These are phyloP conservation scores for Fusarium acutatum DNA, from an alignment of 2,329 filamentous ascomycete species.

Conservation along the genomic window DNA sequence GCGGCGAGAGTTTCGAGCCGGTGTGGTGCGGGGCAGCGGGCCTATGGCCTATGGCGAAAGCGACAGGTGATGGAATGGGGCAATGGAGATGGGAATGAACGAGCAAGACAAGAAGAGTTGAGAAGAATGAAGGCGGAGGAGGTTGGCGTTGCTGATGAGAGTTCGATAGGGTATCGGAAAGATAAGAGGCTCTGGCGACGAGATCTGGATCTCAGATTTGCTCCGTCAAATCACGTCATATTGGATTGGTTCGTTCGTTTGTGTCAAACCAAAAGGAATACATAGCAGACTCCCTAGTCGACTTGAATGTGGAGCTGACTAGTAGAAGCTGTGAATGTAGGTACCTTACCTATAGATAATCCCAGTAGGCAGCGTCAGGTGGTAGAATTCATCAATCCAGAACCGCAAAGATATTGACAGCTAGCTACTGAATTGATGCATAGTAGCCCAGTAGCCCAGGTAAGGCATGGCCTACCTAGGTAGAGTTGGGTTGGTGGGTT, in stretches of 20 bases:
- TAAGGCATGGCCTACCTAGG: not conserved
- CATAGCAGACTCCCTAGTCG: not conserved
- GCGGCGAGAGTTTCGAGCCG: constrained; percentile 29
- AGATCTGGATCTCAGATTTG: constrained; percentile 6
- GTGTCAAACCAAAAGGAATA: not conserved
- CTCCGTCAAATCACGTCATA: not conserved
- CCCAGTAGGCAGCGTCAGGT: not conserved
- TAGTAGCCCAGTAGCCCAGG: not conserved
- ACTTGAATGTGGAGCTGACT: not conserved
- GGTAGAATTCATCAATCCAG: not conserved
- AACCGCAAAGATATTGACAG: not conserved
- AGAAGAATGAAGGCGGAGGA: constrained; percentile 33
- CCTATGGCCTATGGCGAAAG: constrained; percentile 14
- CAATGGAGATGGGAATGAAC: constrained; percentile 24
- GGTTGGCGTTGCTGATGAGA: constrained; percentile 1
- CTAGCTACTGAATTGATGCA: not conserved
- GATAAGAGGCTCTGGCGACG: not conserved
- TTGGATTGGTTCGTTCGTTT: not conserved
- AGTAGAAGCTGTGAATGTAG: not conserved
- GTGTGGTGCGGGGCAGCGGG: constrained; percentile 26
- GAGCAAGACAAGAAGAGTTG: constrained; percentile 8
- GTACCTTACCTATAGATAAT: not conserved
- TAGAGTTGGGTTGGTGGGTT: not conserved
- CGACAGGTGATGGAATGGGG: constrained; percentile 30
- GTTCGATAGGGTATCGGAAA: not conserved